Evolutionary conservation across 2,329 filamentous ascomycete species (phyloP), one percentile per base, ranked within the genome.

Genomic region (Pseudopithomyces maydicus): DNA sequence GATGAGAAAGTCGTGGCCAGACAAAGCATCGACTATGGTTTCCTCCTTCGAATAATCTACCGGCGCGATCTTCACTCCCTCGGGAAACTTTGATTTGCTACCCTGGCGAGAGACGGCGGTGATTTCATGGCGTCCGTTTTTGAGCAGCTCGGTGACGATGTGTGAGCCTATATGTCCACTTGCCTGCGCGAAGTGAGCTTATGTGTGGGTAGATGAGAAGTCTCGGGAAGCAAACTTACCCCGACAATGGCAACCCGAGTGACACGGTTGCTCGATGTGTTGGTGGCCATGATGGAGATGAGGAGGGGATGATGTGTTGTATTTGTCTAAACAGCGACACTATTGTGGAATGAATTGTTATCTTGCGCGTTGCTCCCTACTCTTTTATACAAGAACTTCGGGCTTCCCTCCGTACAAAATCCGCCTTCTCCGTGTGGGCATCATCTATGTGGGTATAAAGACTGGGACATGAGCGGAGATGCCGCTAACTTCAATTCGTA

Each of bases 1-100:
- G 51, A 79, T 64, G 6, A 79, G 68, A 11, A 64, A 68, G 38
- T 79, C 70, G 41, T 79, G 74, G 41, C 73, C 74, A 26, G 62
- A 63, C 6, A 79, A 61, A 8, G 73, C 76, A 23, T 64, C 53
- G 19, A 74, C 67, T 22, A 80, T 55, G 8, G 70, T 58, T 2
- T 78, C 72, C n/a, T 82, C 73, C 12, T 78, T 63, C n/a, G 58
- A 79, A 69, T 86, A 86, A 73, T 85, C 72, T 12, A 47, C 44
- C 7, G 2, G 32, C 3, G 44, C 44, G 15, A 47, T 29, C 32
- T 47, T 47, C 29, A 47, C 17, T 6, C 44, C 44, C 12, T 32
- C 26, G 17, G 44, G 44, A 10, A 22, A 22, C 11, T 19, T 47
- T 1, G 44, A 19, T 3, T 35, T 47, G 44, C 44, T 36, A 29